Evolutionary conservation across 345 rosid genomes (phyloP), one percentile per base, ranked within the genome.

Genomic region (Streptanthus diversifolius): DNA sequence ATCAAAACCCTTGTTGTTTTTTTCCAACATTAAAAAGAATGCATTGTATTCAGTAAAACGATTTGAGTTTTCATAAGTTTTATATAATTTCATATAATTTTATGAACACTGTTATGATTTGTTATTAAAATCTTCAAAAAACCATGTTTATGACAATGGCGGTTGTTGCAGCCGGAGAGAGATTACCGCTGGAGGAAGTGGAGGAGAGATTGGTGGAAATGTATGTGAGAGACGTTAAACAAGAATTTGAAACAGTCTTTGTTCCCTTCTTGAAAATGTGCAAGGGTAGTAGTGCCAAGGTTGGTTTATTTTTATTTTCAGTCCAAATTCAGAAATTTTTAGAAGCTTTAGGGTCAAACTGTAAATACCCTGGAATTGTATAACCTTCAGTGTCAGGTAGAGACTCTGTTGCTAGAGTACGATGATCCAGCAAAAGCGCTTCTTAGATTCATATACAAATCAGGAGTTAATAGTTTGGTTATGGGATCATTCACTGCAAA

Each of bases 351-450:
- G 65, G 53, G 7, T 19, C 43, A 69, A 30, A 54, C 7, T 69
- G 36, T 15, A 52, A 52, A 32, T 63, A 33, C 17, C 22, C 49
- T 53, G 5, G n/a, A 43, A 60, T 4, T 13, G 41, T 8, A 3
- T 65, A 65, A 59, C 45, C 35, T 15, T 66, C 40, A 54, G 81
- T 63, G 48, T 35, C 60, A 92, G 97, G 77, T 90, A 73, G 91
- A 88, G 70, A 85, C 88, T 51, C 22, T 87, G 70, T 85, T 90
- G 72, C 80, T 93, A 13, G 93, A 83, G 80, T 82, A 82, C 75
- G 91, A 87, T 7, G 73, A 86, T 66, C 91, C 98, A 17, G 88
- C 95, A 1, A 54, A 63, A 37, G 95, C 83, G 5, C 93, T 92
- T 73, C 27, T 87, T 47, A 70, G 73, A 72, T 90, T 77, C 70